Base-by-base conservation (phyloP, 2,329 filamentous ascomycete species). In the Apiospora rasikravindrae region DNA sequence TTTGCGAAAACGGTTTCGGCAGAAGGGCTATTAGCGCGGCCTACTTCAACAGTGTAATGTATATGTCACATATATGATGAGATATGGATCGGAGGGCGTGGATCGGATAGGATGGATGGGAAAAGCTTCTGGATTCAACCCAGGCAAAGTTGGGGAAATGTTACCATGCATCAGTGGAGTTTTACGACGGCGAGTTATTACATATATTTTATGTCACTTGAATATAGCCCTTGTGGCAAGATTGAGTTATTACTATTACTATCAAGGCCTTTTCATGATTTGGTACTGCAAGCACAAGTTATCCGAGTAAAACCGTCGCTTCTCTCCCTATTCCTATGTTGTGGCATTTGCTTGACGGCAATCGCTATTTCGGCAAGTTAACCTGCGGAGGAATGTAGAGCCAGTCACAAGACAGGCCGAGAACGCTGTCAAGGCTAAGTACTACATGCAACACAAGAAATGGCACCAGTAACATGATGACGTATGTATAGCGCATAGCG, bases 11-110 rank as follows among this genome's bases (percentile, higher is more conserved):
- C 8, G 57, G 57, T 40, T 64, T n/a, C 33, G 3, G 29, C 29
- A 16, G 57, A 64, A n/a, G 33, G 57, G 29, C 33, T 40, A 64
- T 40, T 22, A 10, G 57, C 53, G 57, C 57, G 47, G 47, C 49
- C n/a, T 51, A 51, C 68, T 69, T 69, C 68, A 69, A 69, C 68
- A 69, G 68, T 69, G 53, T 64, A 33, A 47, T 44, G 44, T 45
- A 37, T 69, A 37, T 69, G 22, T 49, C 47, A 47, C 42, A 42
- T 26, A 49, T 49, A 40, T 14, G 67, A 49, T 37, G 67, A 47
- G 26, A 69, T 47, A 69, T 37, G 26, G 57, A 13, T 19, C 10
- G 57, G n/a, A 14, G n/a, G 11, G 19, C 16, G n/a, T 40, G 29
- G 33, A 14, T 24, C 3, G 49, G 22, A 67, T 44, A 10, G 64